Base-by-base conservation (phyloP, 2,329 filamentous ascomycete genomes). In the Graphilbum ipis-grandicollis region DNA sequence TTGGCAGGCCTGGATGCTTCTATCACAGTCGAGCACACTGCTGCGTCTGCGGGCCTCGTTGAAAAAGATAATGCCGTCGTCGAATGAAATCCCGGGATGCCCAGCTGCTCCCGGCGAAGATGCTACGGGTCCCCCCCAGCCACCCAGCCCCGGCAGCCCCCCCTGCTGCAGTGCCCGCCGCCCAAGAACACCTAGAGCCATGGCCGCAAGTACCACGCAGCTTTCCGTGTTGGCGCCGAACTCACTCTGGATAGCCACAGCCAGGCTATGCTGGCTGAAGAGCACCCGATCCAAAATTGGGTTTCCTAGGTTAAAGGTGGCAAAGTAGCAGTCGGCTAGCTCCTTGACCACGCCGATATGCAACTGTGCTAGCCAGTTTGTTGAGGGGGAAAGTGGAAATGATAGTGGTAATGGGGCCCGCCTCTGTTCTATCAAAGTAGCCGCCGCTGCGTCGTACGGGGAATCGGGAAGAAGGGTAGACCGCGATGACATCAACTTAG, bases 201-300 rank as follows among this genome's bases (percentile, higher is more conserved):
- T 56, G 8, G 68, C 60, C 21, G 57, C 60, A 9, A 69, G 52
- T 21, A 66, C 59, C 5, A 69, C 43, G 28, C 65, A 68, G 29
- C 60, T 63, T 43, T 68, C 65, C 31, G 68, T 59, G 26, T 62
- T 63, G 41, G 60, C 61, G 2, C 63, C 63, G 41, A 68, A 69
- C 2, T 58, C 57, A 28, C 56, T 63, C 41, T 65, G 60, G 34
- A 66, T 56, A 3, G 61, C 65, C 4, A 56, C 47, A 10, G 59
- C 57, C 5, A 69, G 55, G 0, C 63, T 68, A 41, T 56, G 62
- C 2, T 63, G 56, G 44, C 62, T 63, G 46, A 66, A 69, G 38
- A 64, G 59, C 15, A 57, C 57, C 39, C 64, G 62, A 43, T 70
- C 65, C 36, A 70, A 57, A 18, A 67, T 58, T 0, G 66, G 66